These are phyloP conservation scores for Penicillium argentinense DNA, from an alignment of 495 filamentous ascomycete species.

Conservation along the genomic window DNA sequence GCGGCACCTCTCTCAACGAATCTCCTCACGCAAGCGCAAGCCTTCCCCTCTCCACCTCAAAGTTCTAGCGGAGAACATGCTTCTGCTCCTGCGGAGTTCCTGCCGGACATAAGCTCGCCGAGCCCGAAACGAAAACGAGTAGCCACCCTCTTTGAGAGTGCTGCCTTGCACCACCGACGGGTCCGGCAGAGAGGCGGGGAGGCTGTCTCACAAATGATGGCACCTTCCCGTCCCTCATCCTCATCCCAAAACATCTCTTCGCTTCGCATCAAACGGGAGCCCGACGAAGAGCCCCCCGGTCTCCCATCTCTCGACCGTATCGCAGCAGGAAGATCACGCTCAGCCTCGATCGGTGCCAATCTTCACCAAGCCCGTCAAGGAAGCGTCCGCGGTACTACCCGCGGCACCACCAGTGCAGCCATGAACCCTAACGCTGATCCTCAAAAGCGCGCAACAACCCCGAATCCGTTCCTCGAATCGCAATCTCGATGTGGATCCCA, in stretches of 20 bases:
- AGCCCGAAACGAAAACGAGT: constrained; percentile 57
- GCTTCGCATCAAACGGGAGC: constrained; percentile 40
- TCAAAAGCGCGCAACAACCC: constrained; percentile 25
- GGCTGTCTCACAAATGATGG: constrained; percentile 57
- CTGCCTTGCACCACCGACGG: constrained; percentile 54
- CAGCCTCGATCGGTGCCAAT: constrained; percentile 39
- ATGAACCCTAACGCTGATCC: constrained; percentile 16
- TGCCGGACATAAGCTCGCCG: constrained; percentile 42
- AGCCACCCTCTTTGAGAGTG: constrained; percentile 57
- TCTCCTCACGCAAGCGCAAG: constrained; percentile 34
- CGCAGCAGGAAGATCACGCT: constrained; percentile 34
- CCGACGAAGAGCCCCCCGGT: constrained; percentile 33
- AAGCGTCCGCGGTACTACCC: constrained; percentile 14
- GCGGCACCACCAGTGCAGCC: neutral
- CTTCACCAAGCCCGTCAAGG: constrained; percentile 25
- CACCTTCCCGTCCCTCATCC: constrained; percentile 33
- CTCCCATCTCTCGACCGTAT: constrained; percentile 36
- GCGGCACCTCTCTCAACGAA: constrained; percentile 38
- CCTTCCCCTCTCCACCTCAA: constrained; percentile 33
- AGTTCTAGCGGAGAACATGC: constrained; percentile 20
- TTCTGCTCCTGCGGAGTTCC: constrained; percentile 36
- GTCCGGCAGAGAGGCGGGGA: constrained; percentile 56
- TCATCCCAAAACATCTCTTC: constrained; percentile 37
- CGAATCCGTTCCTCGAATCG: constrained; percentile 29
- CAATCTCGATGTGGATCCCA: constrained; percentile 11